Percentiles rank a stretch among this genome's conserved stretches.
Evolutionary conservation across 164 flowering plant genomes (phyloP).

Genomic region (Vitis vinifera): DNA sequence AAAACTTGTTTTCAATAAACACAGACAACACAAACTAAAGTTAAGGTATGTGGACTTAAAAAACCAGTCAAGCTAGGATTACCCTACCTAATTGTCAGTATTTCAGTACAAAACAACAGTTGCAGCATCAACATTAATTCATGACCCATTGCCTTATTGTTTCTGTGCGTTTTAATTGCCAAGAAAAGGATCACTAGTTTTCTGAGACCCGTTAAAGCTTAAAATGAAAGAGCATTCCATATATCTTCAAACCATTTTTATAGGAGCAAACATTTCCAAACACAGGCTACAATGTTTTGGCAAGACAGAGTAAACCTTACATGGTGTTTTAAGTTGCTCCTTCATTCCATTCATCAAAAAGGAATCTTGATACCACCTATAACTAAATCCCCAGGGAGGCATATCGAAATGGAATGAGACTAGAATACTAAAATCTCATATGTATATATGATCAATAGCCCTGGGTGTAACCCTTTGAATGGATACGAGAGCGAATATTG

Average conservation of each 20-base stretch:
- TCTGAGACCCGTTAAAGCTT: not conserved
- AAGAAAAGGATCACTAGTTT: not conserved
- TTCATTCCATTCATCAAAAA: not conserved
- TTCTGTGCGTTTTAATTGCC: not conserved
- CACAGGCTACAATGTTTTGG: not conserved
- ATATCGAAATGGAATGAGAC: constrained; percentile 3
- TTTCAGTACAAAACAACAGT: no score
- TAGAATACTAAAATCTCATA: constrained; percentile 19
- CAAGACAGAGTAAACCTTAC: not conserved
- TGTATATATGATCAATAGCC: constrained; percentile 35
- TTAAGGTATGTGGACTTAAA: no score
- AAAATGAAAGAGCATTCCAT: not conserved
- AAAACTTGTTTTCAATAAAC: no score
- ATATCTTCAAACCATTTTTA: not conserved
- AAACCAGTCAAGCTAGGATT: no score
- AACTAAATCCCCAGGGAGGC: constrained; percentile 7
- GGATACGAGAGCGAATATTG: constrained; percentile 45
- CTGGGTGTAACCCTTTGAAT: constrained; percentile 35
- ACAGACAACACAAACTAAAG: no score
- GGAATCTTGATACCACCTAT: constrained; percentile 6
- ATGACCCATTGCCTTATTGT: not conserved
- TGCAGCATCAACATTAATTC: not conserved
- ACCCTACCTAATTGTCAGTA: no score
- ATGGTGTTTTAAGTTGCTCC: not conserved
- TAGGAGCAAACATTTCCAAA: not conserved